Base-by-base conservation (phyloP, 2,329 filamentous ascomycete species). In the Botrytis fabae region DNA sequence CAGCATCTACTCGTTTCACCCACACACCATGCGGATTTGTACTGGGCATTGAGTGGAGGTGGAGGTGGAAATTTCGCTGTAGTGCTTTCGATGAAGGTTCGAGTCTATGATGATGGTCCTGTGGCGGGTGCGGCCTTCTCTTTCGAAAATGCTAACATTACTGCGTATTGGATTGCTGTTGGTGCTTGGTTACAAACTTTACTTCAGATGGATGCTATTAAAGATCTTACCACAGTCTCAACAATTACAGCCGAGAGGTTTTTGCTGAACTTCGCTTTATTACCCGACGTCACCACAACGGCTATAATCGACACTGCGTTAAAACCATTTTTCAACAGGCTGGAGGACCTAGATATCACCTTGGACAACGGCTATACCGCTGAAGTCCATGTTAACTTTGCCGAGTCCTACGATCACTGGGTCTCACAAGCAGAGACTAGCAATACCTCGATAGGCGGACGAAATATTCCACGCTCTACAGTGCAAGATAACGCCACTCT, bases 11-110 rank as follows among this genome's bases (percentile, higher is more conserved):
- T 83, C 51, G 83, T 81, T 42, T 83, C 80, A n/a, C 78, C 79
- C 35, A 80, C 78, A 32, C 74, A 81, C 40, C 82, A 87, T 72
- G 51, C 81, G 1, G 85, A 87, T 61, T 79, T 87, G 2, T 87
- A 83, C 80, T 86, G 84, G 83, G 85, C 85, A 3, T 81, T 87
- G 57, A 80, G 84, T 16, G 85, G 86, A 38, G 85, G 82, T 16
- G 84, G 84, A n/a, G 80, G 80, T 32, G 83, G 81, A 60, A 85
- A 82, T 10, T 86, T 82, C 70, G 85, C 84, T 1, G 81, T 85
- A 18, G 83, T 85, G 35, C 73, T 69, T 12, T 74, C 73, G 22
- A 65, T 64, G 28, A 69, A 51, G 20, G 25, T 73, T n/a, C 69
- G 73, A 44, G 28, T 70, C 20, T 51, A 74, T n/a, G 10, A 20